Evolutionary conservation across 2,329 filamentous ascomycete genomes (phyloP), one percentile per base, ranked within the genome.

Genomic region (Alternaria triticimaculans): DNA sequence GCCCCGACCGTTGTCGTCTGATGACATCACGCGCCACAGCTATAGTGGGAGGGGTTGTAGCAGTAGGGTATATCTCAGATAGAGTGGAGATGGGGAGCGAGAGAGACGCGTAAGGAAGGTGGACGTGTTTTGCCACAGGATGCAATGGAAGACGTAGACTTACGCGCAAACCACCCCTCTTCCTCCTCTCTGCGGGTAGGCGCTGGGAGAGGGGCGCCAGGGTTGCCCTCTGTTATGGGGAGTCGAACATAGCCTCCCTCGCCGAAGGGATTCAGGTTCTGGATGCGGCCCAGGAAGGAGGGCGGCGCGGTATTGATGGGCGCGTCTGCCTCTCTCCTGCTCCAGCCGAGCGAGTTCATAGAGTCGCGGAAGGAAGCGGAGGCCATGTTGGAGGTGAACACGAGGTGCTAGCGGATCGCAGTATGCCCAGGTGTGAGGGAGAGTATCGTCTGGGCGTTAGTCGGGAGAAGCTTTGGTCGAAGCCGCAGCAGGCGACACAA

Each of bases 281-380:
- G 90, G 73, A 99, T 86, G 67, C 90, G 93, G 58, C 92, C 92
- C 65, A 97, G 81, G 59, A 98, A 84, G 26, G 93, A 91, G 66
- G 88, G 90, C 76, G 89, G 87, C 72, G 89, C 85, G 51, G 91
- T 96, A 81, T 88, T 92, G 74, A 91, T 90, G 68, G 93, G 89
- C 58, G 91, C 84, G 76, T 96, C 92, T 69, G 88, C 81, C 62
- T 94, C 91, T 76, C 95, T 89, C 73, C 95, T 91, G 76, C 93
- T 93, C 96, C 96, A 98, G 65, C 96, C 96, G 75, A 98, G 83
- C 63, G 93, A 96, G 85, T 93, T 96, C 86, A 98, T 94, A 21
- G 93, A 96, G 82, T 97, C 93, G 79, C 94, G 89, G 81, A 99
- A 98, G 50, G 93, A 92, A 71, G 89, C 86, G 70, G 94, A 95